phyloP scores from a whole-genome alignment of 306 rosid genomes.

The Canavalia gladiata region DNA sequence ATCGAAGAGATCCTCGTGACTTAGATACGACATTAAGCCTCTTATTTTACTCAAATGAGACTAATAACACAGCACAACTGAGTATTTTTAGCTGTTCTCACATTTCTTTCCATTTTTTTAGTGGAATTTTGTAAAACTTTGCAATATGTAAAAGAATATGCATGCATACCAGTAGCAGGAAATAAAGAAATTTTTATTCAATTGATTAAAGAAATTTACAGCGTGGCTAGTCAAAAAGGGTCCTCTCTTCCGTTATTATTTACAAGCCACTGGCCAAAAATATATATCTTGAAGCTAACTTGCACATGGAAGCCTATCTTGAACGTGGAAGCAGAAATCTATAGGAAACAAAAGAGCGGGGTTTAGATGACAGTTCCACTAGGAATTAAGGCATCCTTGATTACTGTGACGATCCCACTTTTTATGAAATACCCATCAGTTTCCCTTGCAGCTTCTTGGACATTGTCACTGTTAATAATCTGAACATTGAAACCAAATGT shows the following conservation, averaged over 20 bases:
- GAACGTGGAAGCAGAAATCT: slow-evolving; percentile 38
- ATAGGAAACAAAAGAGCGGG: slow-evolving; percentile 12
- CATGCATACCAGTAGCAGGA: neutral
- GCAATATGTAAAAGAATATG: slow-evolving; percentile 2
- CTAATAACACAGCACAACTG: too few relatives aligned
- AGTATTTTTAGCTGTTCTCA: too few relatives aligned
- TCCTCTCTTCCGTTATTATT: slow-evolving; percentile 59
- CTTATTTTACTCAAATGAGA: too few relatives aligned
- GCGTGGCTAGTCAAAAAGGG: slow-evolving; percentile 41
- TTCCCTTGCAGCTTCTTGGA: slow-evolving; percentile 99
- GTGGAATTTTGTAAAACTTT: neutral
- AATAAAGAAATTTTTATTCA: slow-evolving; percentile 49
- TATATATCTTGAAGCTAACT: slow-evolving; percentile 47
- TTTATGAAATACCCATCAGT: slow-evolving; percentile 97
- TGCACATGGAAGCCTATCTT: slow-evolving; percentile 20
- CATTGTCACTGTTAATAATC: slow-evolving; percentile 81
- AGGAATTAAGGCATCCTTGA: slow-evolving; percentile 96
- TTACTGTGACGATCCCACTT: slow-evolving; percentile 92
- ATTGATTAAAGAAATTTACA: slow-evolving; percentile 52
- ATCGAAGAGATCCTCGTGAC: too few relatives aligned
- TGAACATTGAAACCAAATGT: slow-evolving; percentile 51
- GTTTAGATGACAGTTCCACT: slow-evolving; percentile 78
- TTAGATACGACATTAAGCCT: too few relatives aligned
- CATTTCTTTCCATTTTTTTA: too few relatives aligned
- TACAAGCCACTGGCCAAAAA: slow-evolving; percentile 56